Conservation (phyloP, 306 rosid species). For the Medicago truncatula region MtrunA17r5.0-ANR NC_053046.1:11055501-11056000, state of each 20-base stretch:
- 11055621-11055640: neutral
- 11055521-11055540: conserved; percentile 43
- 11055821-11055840: conserved; percentile 16
- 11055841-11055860: neutral
- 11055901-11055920: neutral
- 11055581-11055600: conserved; percentile 18
- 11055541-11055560: neutral
- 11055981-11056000: neutral
- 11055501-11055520: conserved; percentile 72
- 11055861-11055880: neutral
- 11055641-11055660: neutral
- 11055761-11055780: neutral
- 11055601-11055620: neutral
- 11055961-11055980: neutral
- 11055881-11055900: neutral
- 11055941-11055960: neutral
- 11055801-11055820: neutral
- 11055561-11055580: conserved; percentile 9
- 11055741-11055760: neutral
- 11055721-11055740: conserved; percentile 6
- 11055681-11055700: neutral
- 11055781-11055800: neutral
- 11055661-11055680: conserved; percentile 17
- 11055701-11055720: conserved; percentile 10
- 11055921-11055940: neutral